Evolutionary conservation across 306 rosid genomes (phyloP), one percentile per base, ranked within the genome.

Genomic region (Cucumis melo): DNA sequence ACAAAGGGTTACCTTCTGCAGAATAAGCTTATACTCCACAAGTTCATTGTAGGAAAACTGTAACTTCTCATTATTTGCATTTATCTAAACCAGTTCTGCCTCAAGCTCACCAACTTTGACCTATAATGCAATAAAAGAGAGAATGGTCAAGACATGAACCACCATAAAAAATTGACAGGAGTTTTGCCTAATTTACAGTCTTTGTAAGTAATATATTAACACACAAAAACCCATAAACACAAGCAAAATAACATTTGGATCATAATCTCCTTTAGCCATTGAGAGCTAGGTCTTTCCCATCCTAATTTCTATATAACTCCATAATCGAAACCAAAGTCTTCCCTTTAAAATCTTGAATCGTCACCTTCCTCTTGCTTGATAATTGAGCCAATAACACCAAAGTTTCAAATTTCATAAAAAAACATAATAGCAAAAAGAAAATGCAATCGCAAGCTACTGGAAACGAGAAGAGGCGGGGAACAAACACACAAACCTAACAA

Each of bases 331-430:
- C 90, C 91, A 91, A 82, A 1, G 92, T 86, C 79, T 78, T 89
- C 80, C 97, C 97, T 74, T 83, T 85, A 75, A 93, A 93, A 48
- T 93, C 97, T 80, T 91, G 96, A 81, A 93, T 42, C 9, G 93
- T 93, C 77, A 93, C 97, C 80, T 82, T 88, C 79, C 96, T 89
- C 87, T 76, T 88, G 5, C 81, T 85, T 6, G 96, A 88, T 10
- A 93, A 87, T 97, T 93, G 85, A 73, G 11, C 16, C 74, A 42
- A 41, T 2, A 8, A 65, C 27, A 65, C 7, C 16, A 58, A 4
- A 23, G 10, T 58, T 58, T 56, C 5, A 56, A 56, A 9, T n/a
- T 56, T 9, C 27, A 56, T 21, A 44, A 32, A 4, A 62, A 32
- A 32, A n/a, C 23, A 63, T 15, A 60, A 27, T 27, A 27, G 32